These are phyloP conservation scores for Starmerella powellii DNA, from an alignment of 805 yeast genomes.

Conservation along the genomic window DNA sequence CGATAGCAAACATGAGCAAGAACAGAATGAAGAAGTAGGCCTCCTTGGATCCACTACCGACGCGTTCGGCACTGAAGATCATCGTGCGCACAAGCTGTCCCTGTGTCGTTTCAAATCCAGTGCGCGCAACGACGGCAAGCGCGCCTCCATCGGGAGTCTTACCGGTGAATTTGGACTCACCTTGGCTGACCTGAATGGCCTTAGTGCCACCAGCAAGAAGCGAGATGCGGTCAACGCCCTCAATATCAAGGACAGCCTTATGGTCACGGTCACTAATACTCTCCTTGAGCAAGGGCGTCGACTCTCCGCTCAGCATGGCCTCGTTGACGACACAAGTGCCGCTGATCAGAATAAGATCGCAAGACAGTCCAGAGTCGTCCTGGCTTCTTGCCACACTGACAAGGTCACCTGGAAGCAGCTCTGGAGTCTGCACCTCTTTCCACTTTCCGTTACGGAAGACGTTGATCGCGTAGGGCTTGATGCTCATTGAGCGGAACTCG, in stretches of 20 bases:
- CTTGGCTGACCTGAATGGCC: slow-evolving; percentile 77
- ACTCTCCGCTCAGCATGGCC: slow-evolving; percentile 98
- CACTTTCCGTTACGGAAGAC: slow-evolving; percentile 62
- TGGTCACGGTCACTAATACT: slow-evolving; percentile 73
- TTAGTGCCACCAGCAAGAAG: slow-evolving; percentile 91
- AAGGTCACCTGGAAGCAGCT: slow-evolving; percentile 76
- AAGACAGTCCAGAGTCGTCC: slow-evolving; percentile 87
- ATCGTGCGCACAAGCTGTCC: slow-evolving; percentile 94
- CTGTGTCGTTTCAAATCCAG: slow-evolving; percentile 98
- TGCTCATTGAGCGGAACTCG: slow-evolving; percentile 95
- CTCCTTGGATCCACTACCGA: slow-evolving; percentile 90
- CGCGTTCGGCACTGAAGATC: slow-evolving; percentile 94
- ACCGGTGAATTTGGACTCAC: slow-evolving; percentile 33
- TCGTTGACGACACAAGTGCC: slow-evolving; percentile 95
- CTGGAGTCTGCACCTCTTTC: slow-evolving; percentile 56
- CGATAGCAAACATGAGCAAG: slow-evolving; percentile 78
- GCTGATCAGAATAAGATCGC: slow-evolving; percentile 74
- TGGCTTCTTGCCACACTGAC: slow-evolving; percentile 78
- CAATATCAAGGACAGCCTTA: slow-evolving; percentile 54
- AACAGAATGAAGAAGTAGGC: slow-evolving; percentile 86
- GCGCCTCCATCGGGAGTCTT: slow-evolving; percentile 87
- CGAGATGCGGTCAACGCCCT: slow-evolving; percentile 80
- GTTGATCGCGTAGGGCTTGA: slow-evolving; percentile 73
- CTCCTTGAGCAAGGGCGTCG: slow-evolving; percentile 91
- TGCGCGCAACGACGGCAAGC: slow-evolving; percentile 74